These are phyloP conservation scores for Lithospermum erythrorhizon DNA, from an alignment of 257 asterid species.

Conservation along the genomic window DNA sequence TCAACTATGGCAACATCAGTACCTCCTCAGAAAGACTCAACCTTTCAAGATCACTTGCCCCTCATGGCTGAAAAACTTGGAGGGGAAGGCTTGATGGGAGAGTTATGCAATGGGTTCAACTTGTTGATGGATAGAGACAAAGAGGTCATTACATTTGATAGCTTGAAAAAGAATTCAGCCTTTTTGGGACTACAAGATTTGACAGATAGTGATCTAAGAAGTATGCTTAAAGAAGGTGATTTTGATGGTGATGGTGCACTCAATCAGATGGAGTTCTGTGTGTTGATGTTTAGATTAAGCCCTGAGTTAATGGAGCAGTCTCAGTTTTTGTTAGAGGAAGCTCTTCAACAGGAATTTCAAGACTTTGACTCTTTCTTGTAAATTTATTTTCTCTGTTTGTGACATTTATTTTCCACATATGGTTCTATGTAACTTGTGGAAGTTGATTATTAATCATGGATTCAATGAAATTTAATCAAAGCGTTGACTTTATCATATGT, in stretches of 20 bases:
- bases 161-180: conserved; percentile 6
- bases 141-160: conserved; percentile 8
- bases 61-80: conserved; percentile 12
- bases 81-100: conserved; percentile 12
- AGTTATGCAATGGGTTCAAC: conserved; percentile 12
- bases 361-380: conserved; percentile 18
- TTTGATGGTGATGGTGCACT: conserved; percentile 54
- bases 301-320: conserved; percentile 51
- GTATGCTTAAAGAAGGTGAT: conserved; percentile 29
- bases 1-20: background rate
- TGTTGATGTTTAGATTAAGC: conserved; percentile 46
- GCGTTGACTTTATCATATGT: no score
- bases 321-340: conserved; percentile 33
- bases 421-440: no score
- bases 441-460: no score
- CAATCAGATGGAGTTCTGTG: conserved; percentile 53
- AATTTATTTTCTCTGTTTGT: background rate
- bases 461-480: no score
- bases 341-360: conserved; percentile 27
- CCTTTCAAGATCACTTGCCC: conserved; percentile 11
- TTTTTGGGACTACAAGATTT: conserved; percentile 6
- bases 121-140: conserved; percentile 11
- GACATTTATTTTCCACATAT: background rate
- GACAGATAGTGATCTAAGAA: conserved; percentile 1
- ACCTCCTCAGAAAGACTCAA: background rate